These are phyloP conservation scores for Neotropicomus parvogracilis DNA, from an alignment of 1,284 basidiomycete species.

Conservation along the genomic window DNA sequence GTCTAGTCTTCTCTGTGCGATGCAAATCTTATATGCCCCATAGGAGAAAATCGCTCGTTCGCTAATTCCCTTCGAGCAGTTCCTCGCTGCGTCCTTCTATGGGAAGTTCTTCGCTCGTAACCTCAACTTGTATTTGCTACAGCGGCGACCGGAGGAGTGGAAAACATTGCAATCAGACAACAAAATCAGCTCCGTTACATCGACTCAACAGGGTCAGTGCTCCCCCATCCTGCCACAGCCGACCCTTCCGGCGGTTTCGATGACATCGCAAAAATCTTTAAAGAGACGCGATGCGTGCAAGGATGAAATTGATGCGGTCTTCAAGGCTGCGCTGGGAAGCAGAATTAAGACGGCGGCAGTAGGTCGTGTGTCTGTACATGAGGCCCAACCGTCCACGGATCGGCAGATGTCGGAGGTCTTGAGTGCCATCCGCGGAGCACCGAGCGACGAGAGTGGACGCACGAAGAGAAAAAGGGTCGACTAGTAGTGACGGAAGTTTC, in stretches of 20 bases:
- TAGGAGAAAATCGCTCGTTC: slow-evolving; percentile 89
- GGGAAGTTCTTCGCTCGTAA: slow-evolving; percentile 84
- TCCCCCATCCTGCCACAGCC: slow-evolving; percentile 1
- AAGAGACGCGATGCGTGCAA: slow-evolving; percentile 32
- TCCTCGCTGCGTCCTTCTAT: slow-evolving; percentile 72
- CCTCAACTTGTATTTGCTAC: slow-evolving; percentile 75
- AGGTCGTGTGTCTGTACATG: slow-evolving; percentile 5
- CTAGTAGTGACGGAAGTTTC: neutral
- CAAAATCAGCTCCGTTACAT: slow-evolving; percentile 11
- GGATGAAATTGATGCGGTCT: slow-evolving; percentile 74
- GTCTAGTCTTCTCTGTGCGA: slow-evolving; percentile 19
- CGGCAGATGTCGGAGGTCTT: slow-evolving; percentile 34
- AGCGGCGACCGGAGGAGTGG: slow-evolving; percentile 82
- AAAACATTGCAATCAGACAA: slow-evolving; percentile 48
- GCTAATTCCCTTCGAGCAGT: slow-evolving; percentile 65
- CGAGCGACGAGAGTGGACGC: slow-evolving; percentile 18
- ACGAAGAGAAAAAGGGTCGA: slow-evolving; percentile 23
- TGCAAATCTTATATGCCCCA: slow-evolving; percentile 10
- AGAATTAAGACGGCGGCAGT: slow-evolving; percentile 48
- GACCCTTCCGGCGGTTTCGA: neutral
- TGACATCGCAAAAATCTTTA: slow-evolving; percentile 17
- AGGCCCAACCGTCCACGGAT: slow-evolving; percentile 21
- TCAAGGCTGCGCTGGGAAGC: slow-evolving; percentile 53
- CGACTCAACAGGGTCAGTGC: slow-evolving; percentile 6
- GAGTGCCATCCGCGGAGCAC: slow-evolving; percentile 28